A percentile compares a stretch with the other conserved stretches of the same genome.
These are phyloP conservation scores for Lasiodiplodia citricola DNA, from an alignment of 2,329 filamentous ascomycete species.

Conservation along the genomic window DNA sequence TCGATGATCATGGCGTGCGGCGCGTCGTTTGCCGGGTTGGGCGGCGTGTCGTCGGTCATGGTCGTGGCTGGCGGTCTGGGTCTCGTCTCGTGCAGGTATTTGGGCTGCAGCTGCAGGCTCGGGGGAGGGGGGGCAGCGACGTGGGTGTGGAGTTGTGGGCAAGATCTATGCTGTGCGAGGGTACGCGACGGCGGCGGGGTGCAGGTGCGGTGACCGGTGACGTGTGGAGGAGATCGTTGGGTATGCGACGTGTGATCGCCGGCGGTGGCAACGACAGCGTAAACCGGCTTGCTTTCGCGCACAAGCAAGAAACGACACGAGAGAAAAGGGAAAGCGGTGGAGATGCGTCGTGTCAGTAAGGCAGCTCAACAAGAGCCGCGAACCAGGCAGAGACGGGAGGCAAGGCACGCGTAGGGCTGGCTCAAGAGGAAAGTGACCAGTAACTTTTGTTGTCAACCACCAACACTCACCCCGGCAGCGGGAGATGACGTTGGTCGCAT, in stretches of 20 bases:
- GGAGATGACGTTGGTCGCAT: neutral
- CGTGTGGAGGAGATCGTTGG: neutral
- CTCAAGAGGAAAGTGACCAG: neutral
- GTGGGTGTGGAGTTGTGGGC: neutral
- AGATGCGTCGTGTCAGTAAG: neutral
- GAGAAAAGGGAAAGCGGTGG: neutral
- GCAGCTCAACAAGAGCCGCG: neutral
- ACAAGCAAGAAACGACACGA: neutral
- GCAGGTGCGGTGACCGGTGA: neutral
- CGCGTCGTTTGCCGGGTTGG: neutral
- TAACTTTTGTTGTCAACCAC: neutral
- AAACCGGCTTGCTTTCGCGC: neutral
- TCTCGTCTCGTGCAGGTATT: neutral
- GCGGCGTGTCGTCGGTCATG: neutral
- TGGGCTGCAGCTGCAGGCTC: neutral
- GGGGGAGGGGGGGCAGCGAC: neutral
- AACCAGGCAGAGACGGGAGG: neutral
- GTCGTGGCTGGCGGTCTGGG: neutral
- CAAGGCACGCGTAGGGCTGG: neutral
- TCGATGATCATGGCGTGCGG: slow-evolving; percentile 18
- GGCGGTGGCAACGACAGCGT: neutral
- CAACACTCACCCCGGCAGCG: neutral
- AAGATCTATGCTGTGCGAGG: neutral
- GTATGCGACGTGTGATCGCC: neutral
- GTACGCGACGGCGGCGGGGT: neutral